Base-by-base conservation (phyloP, 2,329 filamentous ascomycete genomes). In the Nemania diffusa region DNA sequence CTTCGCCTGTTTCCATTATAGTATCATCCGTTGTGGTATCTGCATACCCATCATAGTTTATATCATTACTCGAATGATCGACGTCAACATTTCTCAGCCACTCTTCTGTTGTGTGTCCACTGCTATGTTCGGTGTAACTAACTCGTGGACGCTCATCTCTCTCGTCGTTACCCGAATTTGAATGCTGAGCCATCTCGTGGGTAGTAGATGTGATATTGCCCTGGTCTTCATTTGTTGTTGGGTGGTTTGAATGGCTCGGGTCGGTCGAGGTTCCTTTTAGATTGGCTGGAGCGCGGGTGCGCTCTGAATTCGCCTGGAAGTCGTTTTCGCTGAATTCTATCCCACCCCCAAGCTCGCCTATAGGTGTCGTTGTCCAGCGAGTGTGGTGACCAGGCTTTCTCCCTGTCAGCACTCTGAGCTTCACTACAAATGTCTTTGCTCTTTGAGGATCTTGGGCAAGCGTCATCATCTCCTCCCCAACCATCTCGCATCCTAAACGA, bases 361-460 rank as follows among this genome's bases (percentile, higher is more conserved):
- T 57, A 32, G 70, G 61, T 50, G 67, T 69, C 11, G 74, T 74
- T 15, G 76, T 70, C 76, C 77, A 78, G 42, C 76, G 72, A 1
- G 66, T 67, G 7, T 73, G 69, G 13, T 67, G 69, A 15, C 73
- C 69, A 9, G 86, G 86, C 72, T 88, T 88, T 68, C 84, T 81
- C 3, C 80, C 86, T 9, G 81, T 79, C 20, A 87, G 70, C 8
- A 86, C 81, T 8, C 83, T 79, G 66, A 86, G 78, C 67, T 84
- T 85, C 63, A 85, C 73, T 7, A 81, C 76, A 46, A 87, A 81
- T 0, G 78, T 77, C 59, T 81, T 81, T 20, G 74, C 73, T 62
- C 79, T 80, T 40, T 79, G 77, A 0, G 83, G 79, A 59, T 85
- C 81, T 57, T 83, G 82, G 32, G 85, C 84, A 26, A 86, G 76